Evolutionary conservation across 1,284 basidiomycete genomes (phyloP), one percentile per base, ranked within the genome.

Genomic region (Boletus smithii): DNA sequence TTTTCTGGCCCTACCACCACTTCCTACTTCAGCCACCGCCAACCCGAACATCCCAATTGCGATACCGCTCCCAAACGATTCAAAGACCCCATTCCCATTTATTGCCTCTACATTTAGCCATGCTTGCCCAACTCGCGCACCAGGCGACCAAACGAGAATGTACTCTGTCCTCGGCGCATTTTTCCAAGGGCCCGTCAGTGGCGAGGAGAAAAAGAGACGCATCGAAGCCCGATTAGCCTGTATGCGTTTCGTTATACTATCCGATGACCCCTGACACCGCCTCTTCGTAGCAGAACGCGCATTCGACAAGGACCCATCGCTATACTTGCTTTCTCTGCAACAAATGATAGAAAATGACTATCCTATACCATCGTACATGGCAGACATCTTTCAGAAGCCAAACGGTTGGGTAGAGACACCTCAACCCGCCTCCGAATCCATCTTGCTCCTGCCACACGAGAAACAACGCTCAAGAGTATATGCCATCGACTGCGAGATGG

Each of bases 401-500:
- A 59, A 56, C n/a, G 81, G 73, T 18, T 88, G 80, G 83, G 70
- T 88, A 8, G 90, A 97, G 69, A 91, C 85, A 0, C 85, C 90
- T 1, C 61, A 81, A 48, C 75, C 78, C 0, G 66, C 37, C 16
- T 44, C 65, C 39, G 60, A 61, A 33, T 60, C 66, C 23, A 46
- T 68, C 26, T 44, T 70, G 8, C 49, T 56, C 16, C 39, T 61
- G 26, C 52, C 60, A 42, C 42, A 61, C 44, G 53, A 58, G 6
- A 56, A 55, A 31, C 61, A 61, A 26, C 64, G 67, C 22, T 69
- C 74, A 7, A 74, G 70, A 48, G 73, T 87, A 30, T 83, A 81
- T 49, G 80, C 83, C 4, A 75, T 97, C 33, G 94, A 97, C 72
- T 97, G 94, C 65, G 93, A 97, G 68, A 97, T 97, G 93, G 92